These are phyloP conservation scores for Colletotrichum cordylinicola DNA, from an alignment of 2,329 filamentous ascomycete genomes.

Conservation along the genomic window DNA sequence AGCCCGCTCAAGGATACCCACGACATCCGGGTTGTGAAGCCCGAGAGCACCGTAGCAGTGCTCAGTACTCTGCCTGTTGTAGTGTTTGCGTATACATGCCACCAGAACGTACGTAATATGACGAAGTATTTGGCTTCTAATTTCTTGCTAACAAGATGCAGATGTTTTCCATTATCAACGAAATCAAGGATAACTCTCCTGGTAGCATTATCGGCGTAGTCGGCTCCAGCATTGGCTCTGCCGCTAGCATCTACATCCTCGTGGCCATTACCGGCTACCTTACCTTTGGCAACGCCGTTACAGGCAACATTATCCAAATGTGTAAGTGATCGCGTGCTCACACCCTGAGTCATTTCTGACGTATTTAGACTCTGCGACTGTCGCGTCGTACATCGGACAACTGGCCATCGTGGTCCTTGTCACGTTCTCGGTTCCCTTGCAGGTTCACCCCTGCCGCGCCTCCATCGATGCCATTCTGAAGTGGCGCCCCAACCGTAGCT, in stretches of 20 bases:
- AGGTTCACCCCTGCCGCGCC: slow-evolving; percentile 95
- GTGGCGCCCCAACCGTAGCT: slow-evolving; percentile 74
- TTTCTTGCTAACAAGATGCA: slow-evolving; percentile 43
- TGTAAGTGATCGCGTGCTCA: slow-evolving; percentile 58
- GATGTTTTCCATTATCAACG: slow-evolving; percentile 99
- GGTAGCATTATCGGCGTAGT: slow-evolving; percentile 80
- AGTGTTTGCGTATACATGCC: slow-evolving; percentile 99
- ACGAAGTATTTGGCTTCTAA: background rate
- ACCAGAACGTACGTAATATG: slow-evolving; percentile 78
- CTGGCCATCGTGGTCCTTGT: slow-evolving; percentile 95
- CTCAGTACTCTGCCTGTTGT: slow-evolving; percentile 92
- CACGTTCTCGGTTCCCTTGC: slow-evolving; percentile 94
- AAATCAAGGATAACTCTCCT: slow-evolving; percentile 86
- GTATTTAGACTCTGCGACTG: slow-evolving; percentile 67
- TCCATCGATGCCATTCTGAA: slow-evolving; percentile 92
- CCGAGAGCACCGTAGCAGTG: slow-evolving; percentile 79
- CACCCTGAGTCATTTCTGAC: slow-evolving; percentile 18
- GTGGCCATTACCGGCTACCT: slow-evolving; percentile 96
- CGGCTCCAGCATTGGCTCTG: slow-evolving; percentile 82
- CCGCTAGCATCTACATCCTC: slow-evolving; percentile 85
- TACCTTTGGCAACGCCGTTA: slow-evolving; percentile 88
- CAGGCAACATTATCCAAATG: slow-evolving; percentile 93
- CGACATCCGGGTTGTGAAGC: slow-evolving; percentile 76
- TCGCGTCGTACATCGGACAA: slow-evolving; percentile 89
- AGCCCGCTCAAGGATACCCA: slow-evolving; percentile 79